Base-by-base conservation (phyloP, 306 rosid species). In the Lotus japonicus region DNA sequence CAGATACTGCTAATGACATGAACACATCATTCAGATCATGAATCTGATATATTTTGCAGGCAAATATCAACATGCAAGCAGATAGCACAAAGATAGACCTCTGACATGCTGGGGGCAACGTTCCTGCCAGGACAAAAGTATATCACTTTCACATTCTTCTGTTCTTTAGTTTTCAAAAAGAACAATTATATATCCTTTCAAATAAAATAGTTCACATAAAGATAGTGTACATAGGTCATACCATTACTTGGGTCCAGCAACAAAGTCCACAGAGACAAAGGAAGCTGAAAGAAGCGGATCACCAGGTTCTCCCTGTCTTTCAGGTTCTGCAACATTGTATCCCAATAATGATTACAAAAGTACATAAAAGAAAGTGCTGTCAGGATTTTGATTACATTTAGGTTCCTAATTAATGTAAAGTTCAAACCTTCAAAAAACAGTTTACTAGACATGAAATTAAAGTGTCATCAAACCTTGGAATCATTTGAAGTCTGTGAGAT, bases 281-380 rank as follows among this genome's bases (percentile, higher is more conserved):
- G 92, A 86, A 90, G 84, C 79, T 90, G 99, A 77, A 95, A 84
- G 83, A 85, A 81, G 53, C 87, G 87, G 68, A 90, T 81, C 61
- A 82, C 72, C 51, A 87, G 74, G 79, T 72, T 84, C 77, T 86
- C 94, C 31, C 71, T 79, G 77, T 84, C 96, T 42, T 80, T 83
- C 62, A 78, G 81, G 77, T 84, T 88, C 99, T 95, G 96, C 75
- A 82, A 53, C 39, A 50, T 57, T 8, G 39, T 36, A 75, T 54
- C 61, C 31, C 12, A 60, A 46, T 12, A 61, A 14, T 9, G 44
- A 10, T 23, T 2, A 57, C 51, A 48, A 35, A 66, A 43, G 23
- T 9, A 63, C 0, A 13, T 16, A 11, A 8, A 31, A 49, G 11
- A 55, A 49, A 11, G 9, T 13, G 21, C 11, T 46, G 11, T 36